phyloP scores from a whole-genome alignment of 805 yeast species.

The Yamadazyma ubonensis region DNA sequence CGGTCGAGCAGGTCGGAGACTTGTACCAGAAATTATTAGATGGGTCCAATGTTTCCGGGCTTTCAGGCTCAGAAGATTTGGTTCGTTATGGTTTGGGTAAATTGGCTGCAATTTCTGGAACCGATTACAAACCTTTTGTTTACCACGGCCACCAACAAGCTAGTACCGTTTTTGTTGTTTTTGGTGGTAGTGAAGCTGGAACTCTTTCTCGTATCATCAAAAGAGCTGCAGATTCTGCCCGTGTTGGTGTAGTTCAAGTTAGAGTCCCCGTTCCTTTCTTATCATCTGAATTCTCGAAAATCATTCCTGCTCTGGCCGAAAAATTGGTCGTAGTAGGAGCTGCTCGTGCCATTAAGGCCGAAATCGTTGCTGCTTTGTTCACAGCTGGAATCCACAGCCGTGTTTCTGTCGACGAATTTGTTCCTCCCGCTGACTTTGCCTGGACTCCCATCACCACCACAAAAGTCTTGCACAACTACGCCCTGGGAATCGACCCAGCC shows the following conservation, averaged over 20 bases:
- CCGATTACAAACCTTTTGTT: conserved; percentile 61
- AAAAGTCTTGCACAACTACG: conserved; percentile 48
- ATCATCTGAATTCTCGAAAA: conserved; percentile 53
- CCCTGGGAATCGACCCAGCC: conserved; percentile 26
- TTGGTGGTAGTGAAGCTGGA: conserved; percentile 68
- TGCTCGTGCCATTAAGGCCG: conserved; percentile 56
- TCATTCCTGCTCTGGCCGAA: conserved; percentile 58
- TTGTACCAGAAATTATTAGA: conserved; percentile 38
- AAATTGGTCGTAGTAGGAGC: conserved; percentile 59
- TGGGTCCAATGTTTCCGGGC: conserved; percentile 20
- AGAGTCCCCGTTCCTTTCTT: conserved; percentile 84
- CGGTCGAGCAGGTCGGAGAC: conserved; percentile 41
- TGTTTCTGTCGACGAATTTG: conserved; percentile 48
- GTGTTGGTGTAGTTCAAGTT: conserved; percentile 66
- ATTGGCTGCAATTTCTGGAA: conserved; percentile 55
- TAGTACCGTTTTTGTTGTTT: conserved; percentile 74
- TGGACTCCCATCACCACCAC: conserved; percentile 57
- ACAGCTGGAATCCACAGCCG: conserved; percentile 42
- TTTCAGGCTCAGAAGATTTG: conserved; percentile 31
- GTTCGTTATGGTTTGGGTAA: conserved; percentile 44
- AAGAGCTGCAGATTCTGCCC: conserved; percentile 28
- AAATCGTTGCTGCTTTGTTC: conserved; percentile 71
- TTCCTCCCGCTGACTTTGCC: conserved; percentile 49
- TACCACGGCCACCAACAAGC: conserved; percentile 65
- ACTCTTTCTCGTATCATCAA: conserved; percentile 48